phyloP scores from a whole-genome alignment of 495 filamentous ascomycete species.

The Eremomyces bilateralis region DNA sequence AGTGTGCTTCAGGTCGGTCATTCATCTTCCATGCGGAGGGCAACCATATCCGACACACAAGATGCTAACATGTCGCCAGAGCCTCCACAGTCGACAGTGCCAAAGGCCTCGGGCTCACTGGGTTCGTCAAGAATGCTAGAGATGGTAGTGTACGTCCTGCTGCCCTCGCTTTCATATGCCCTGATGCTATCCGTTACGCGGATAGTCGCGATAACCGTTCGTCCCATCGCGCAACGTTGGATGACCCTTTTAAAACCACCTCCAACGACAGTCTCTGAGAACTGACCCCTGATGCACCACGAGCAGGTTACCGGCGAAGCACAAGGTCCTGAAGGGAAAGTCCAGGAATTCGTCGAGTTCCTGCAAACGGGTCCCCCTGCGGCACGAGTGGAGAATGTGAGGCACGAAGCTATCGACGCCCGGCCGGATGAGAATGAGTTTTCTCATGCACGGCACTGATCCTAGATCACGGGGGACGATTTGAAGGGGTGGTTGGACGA shows the following conservation, averaged over 20 bases:
- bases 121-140: slow-evolving; percentile 57
- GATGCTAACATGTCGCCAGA: slow-evolving; percentile 23
- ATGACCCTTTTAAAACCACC: too few species aligned
- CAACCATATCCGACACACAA: too few species aligned
- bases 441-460: too few species aligned
- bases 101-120: slow-evolving; percentile 38
- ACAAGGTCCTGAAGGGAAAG: slow-evolving; percentile 41
- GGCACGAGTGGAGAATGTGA: slow-evolving; percentile 48
- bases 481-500: too few species aligned
- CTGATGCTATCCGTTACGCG: background rate
- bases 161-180: too few species aligned
- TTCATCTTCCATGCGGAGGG: too few species aligned
- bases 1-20: too few species aligned
- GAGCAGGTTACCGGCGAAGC: slow-evolving; percentile 72
- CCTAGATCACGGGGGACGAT: too few species aligned
- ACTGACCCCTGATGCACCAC: slow-evolving; percentile 1
- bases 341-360: slow-evolving; percentile 52
- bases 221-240: too few species aligned
- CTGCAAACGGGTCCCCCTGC: slow-evolving; percentile 48
- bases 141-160: slow-evolving; percentile 37
- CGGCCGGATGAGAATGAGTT: slow-evolving; percentile 45
- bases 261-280: background rate
- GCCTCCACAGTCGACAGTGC: slow-evolving; percentile 54
- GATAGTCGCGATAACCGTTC: too few species aligned
- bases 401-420: slow-evolving; percentile 39